Evolutionary conservation across 768 basidiomycete species (phyloP), one percentile per base, ranked within the genome.

Genomic region (Mrakia gelida): DNA sequence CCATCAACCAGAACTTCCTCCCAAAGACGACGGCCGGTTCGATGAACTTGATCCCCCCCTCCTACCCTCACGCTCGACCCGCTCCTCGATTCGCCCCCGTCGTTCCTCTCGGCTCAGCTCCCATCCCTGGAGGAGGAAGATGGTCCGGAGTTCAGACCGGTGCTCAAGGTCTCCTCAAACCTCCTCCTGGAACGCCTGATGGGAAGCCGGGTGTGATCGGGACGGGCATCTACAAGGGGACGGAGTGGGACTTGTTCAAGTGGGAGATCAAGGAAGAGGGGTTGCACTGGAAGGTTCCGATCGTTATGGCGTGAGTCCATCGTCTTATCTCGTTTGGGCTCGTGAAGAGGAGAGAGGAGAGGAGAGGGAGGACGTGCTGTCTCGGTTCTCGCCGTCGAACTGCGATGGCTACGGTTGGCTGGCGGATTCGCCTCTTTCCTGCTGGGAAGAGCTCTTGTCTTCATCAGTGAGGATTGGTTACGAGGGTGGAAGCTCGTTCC

Each of bases 101-200:
- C 67, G 67, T 70, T 23, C 67, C 67, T 41, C 26, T 70, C 32
- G 67, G 67, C 3, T 34, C 67, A 38, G 34, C 38, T n/a, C 67
- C 67, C 67, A 70, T 70, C 38, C 67, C 67, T 41, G 67, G 67
- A 26, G 26, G 41, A 34, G 67, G 67, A n/a, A 34, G 34, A 43
- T 70, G 67, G 67, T 70, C 67, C 3, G 26, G 26, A 41, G 67
- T 70, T 1, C 67, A 70, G 41, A 70, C 67, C 10, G 67, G 67
- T 3, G 41, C 67, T 18, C 38, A 11, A 10, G 41, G 67, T 6
- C 21, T 21, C 7, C 34, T 70, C 38, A 41, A 26, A 9, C 63
- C 63, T 11, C 67, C 67, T 16, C 34, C 26, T 26, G 67, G 41
- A 10, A 70, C 67, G 38, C 67, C 67, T 26, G 67, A 70, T 21